A percentile compares a stretch with the other conserved stretches of the same genome.
Conservation (phyloP, 2,329 filamentous ascomycete genomes). For the Phaeomoniella chlamydospora region DNA sequence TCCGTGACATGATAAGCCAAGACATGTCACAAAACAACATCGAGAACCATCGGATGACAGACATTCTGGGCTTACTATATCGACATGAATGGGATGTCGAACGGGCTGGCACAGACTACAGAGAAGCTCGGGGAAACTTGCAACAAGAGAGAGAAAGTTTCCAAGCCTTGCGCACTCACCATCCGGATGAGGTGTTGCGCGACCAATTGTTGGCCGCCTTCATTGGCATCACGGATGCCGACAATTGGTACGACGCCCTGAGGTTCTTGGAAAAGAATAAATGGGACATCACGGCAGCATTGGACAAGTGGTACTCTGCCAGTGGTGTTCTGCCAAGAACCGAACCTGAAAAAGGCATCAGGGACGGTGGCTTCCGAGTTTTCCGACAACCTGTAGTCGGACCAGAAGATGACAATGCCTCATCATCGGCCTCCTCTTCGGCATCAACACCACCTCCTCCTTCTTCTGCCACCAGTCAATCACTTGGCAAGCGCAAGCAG, state of each 20-base stretch:
- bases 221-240: slow-evolving; percentile 5
- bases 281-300: slow-evolving; percentile 46
- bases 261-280: slow-evolving; percentile 1
- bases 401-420: background rate
- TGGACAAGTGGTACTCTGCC: slow-evolving; percentile 51
- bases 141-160: background rate
- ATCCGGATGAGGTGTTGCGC: background rate
- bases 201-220: slow-evolving; percentile 5
- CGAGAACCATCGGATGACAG: background rate
- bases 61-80: slow-evolving; percentile 3
- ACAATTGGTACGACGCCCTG: slow-evolving; percentile 3
- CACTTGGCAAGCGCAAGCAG: background rate
- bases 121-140: background rate
- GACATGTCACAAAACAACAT: background rate
- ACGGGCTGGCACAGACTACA: background rate
- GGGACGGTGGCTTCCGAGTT: background rate
- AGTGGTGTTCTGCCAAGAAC: background rate
- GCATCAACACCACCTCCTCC: background rate
- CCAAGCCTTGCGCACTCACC: background rate
- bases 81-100: background rate
- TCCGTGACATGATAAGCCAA: background rate
- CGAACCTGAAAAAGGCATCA: background rate
- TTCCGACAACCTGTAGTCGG: background rate
- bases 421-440: background rate
- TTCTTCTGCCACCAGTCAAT: background rate